Base-by-base conservation (phyloP, 306 rosid genomes). In the Glycine soja region DNA sequence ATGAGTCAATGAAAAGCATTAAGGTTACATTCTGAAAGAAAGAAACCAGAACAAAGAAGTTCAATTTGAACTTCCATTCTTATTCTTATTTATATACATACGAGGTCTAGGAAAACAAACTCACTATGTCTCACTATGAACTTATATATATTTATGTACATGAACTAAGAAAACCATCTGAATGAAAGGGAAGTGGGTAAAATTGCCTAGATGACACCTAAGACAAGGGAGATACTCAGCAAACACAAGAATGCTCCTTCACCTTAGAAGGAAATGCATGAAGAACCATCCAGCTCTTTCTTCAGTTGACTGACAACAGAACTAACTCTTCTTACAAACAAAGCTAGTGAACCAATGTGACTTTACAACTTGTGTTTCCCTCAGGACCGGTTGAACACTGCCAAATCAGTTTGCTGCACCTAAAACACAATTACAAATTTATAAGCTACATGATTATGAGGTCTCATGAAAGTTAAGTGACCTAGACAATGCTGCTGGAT, bases 401-500 rank as follows among this genome's bases (percentile, higher is more conserved):
- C 42, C 62, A 54, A 64, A 74, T 79, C 61, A 19, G 57, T 70
- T 76, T 70, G 65, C 70, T 40, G 80, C 77, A 71, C 58, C 72
- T 61, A 46, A 46, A 43, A 76, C 81, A 67, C 62, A 62, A 71
- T 10, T 50, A 47, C 52, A 52, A 30, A 76, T 53, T 64, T 72
- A 40, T 71, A 38, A 66, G 63, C 77, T 48, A 48, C 9, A 10
- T 34, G 59, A 5, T 58, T 81, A 85, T n/a, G 77, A 81, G 74
- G 74, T 87, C 87, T 92, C 98, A 3, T 50, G 94, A 83, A 94
- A 94, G 80, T 85, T 90, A 72, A 86, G 80, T 12, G 98, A 91
- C 85, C 94, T 80, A n/a, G 97, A 89, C 53, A 92, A 80, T 8
- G 98, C 97, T 0, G 96, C 96, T 0, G 97, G 98, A 82, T 94